These are phyloP conservation scores for Maudiozyma pseudohumilis DNA, from an alignment of 805 yeast genomes.

Conservation along the genomic window DNA sequence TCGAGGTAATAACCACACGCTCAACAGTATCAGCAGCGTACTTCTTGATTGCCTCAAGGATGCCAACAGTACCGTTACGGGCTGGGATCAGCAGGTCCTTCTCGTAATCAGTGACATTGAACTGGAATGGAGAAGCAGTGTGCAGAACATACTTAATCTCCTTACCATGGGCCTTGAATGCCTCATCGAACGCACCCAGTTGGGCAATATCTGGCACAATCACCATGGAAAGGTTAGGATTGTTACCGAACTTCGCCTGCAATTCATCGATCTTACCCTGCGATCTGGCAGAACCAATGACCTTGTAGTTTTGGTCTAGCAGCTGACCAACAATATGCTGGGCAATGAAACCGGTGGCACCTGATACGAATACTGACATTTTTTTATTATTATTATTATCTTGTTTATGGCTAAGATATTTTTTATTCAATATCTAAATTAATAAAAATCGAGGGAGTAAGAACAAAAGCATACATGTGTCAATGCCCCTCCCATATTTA, in stretches of 20 bases:
- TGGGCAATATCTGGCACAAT: conserved; percentile 30
- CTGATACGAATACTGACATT: conserved; percentile 37
- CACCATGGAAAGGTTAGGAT: conserved; percentile 22
- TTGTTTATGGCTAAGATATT: background rate
- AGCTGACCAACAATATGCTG: conserved; percentile 37
- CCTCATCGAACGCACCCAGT: conserved; percentile 38
- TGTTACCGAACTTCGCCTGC: conserved; percentile 22
- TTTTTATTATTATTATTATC: background rate
- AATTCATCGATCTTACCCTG: conserved; percentile 35
- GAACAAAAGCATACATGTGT: background rate
- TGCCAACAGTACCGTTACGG: conserved; percentile 42
- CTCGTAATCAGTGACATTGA: conserved; percentile 35
- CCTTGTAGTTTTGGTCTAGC: conserved; percentile 31
- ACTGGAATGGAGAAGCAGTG: conserved; percentile 51
- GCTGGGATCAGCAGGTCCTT: conserved; percentile 49
- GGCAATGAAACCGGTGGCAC: conserved; percentile 48
- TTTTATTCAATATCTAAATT: background rate
- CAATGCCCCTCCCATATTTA: background rate
- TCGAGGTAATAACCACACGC: conserved; percentile 44
- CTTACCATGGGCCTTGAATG: conserved; percentile 34
- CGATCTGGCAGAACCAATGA: conserved; percentile 44
- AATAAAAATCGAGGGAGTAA: background rate
- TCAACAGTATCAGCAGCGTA: conserved; percentile 34
- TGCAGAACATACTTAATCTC: conserved; percentile 48
- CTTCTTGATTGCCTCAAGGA: conserved; percentile 40